Base-by-base conservation (phyloP, 1,284 basidiomycete genomes). In the Cryptococcus sp. region DNA sequence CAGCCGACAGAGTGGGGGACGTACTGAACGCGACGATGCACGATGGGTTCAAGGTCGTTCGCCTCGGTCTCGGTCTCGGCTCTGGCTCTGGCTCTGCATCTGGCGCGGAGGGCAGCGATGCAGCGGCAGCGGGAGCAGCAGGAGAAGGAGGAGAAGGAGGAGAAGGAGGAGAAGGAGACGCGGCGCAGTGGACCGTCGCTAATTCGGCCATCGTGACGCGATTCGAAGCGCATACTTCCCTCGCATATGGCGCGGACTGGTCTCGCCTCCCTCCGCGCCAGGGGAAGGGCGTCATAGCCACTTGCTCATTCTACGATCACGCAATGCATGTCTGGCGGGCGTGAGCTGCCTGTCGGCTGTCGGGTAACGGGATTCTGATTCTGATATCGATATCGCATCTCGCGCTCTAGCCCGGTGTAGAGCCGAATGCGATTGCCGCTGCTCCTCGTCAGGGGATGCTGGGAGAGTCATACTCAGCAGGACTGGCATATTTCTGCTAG, bases 241-340 rank as follows among this genome's bases (percentile, higher is more conserved):
- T 99, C 60, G 95, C 92, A 6, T 99, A 99, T 73, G 96, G 96
- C 0, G 91, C 84, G 7, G 95, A 99, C 76, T 99, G 96, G 95
- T 88, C 86, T n/a, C 62, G 72, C 16, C 40, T 85, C 81, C 63
- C 80, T 73, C 19, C 66, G 62, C 10, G 57, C 62, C 1, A 71
- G 53, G 6, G 62, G 53, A 56, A 80, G 49, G 87, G 84, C 3
- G 65, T 89, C 35, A 83, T 98, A 35, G 92, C 87, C 23, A 95
- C 89, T 70, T 96, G 93, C 75, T 97, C 94, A 17, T 99, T 99
- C 78, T 99, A 99, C 75, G 95, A 99, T 75, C 90, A 93, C 72
- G 79, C 82, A 23, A 74, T 98, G 77, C 86, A 88, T 75, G 70
- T 94, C 27, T 99, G 95, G 95, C 80, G 78, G 53, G 87, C 83